Evolutionary conservation across 805 yeast species (phyloP), one percentile per base, ranked within the genome.

Genomic region (Candida nitratophila): DNA sequence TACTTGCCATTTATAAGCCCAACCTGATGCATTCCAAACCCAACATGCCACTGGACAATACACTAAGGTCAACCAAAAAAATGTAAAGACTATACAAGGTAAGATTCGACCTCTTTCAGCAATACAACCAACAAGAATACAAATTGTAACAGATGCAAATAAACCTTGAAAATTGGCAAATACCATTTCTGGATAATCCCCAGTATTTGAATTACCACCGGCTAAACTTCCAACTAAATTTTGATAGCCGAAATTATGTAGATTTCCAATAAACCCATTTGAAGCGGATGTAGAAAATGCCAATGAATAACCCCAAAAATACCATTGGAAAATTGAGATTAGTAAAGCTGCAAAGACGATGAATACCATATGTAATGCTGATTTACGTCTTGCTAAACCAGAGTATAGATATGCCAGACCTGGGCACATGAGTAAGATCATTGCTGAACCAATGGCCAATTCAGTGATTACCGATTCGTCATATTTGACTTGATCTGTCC

Each of bases 241-340:
- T 58, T 84, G 76, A 57, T 87, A 79, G 5, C 96, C 98, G 64
- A 90, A 86, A 39, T 81, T 74, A 53, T 81, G 81, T 53, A 91
- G 65, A 61, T 91, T 83, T 6, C 99, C 99, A 53, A 91, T 91
- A 61, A 82, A 93, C 37, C 82, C 79, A 63, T 90, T 89, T 30
- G 82, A 69, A 2, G 96, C 88, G 0, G 85, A 76, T n/a, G 73
- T 55, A 0, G 91, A 79, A 56, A 93, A 89, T 4, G 98, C 95
- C 37, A 91, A 66, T 0, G 96, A 87, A 61, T 87, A 90, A n/a
- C 96, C 97, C 96, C 98, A 93, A 60, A 91, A 88, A 64, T 89
- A 91, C 98, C 98, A 91, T 60, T 89, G 96, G 58, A 89, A 78
- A 43, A 79, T 73, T 1, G 85, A 88, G 8, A 88, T 79, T 50